phyloP scores from a whole-genome alignment of 129 eudicot genomes.

The Lactuca saligna region DNA sequence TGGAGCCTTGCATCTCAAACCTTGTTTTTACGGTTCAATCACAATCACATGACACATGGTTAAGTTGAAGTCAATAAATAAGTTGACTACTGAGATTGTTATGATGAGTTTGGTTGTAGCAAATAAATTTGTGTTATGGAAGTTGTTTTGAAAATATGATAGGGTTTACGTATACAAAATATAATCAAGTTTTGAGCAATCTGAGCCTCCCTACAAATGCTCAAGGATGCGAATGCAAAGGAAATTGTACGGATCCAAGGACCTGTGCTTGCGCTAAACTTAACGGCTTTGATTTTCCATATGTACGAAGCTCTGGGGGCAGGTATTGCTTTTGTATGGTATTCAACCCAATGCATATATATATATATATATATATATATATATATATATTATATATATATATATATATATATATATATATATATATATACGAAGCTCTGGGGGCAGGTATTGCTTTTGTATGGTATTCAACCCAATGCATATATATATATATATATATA shows the following conservation, averaged over 20 bases:
- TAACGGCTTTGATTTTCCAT: constrained; percentile 48
- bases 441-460: constrained; percentile 36
- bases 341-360: background rate
- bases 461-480: constrained; percentile 9
- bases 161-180: constrained; percentile 45
- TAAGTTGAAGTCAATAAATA: too few species aligned
- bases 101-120: too few species aligned
- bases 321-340: constrained; percentile 21
- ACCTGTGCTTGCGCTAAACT: constrained; percentile 49
- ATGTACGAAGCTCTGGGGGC: constrained; percentile 49
- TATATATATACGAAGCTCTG: constrained; percentile 15
- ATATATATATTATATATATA: too few species aligned
- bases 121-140: background rate
- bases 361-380: too few species aligned
- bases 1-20: too few species aligned
- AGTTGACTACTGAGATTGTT: too few species aligned
- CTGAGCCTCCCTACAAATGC: constrained; percentile 44
- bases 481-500: too few species aligned
- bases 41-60: too few species aligned
- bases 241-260: constrained; percentile 41
- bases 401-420: too few species aligned
- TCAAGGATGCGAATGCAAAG: constrained; percentile 46
- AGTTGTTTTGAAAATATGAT: constrained; percentile 5
- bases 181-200: constrained; percentile 31
- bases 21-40: too few species aligned